Base-by-base conservation (phyloP, 345 rosid genomes). In the Acer campestre region DNA sequence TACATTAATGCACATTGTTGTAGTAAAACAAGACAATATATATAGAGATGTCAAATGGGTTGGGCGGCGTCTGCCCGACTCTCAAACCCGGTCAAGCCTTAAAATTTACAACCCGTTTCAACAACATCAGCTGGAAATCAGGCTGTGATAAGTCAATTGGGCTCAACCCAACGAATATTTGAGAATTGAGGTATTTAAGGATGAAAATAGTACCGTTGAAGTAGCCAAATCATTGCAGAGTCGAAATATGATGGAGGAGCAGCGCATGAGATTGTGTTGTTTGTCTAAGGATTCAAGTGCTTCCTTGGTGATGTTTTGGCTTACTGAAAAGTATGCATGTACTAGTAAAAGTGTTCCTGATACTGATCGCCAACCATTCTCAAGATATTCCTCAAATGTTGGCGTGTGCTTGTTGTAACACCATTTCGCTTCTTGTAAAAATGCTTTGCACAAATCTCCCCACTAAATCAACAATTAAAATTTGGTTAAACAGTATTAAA, bases 351-450 rank as follows among this genome's bases (percentile, higher is more conserved):
- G 23, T 18, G 14, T 59, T 11, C 87, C 90, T 0, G 88, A 82
- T 0, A 53, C 64, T 4, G 89, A 85, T 42, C 71, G 22, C 84
- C 86, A 82, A 27, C 80, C 90, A 73, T 82, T 87, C 11, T 84
- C 80, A 2, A 81, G 31, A 49, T 88, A 90, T 1, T 85, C 93
- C 11, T 86, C 59, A 11, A 88, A 74, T 5, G 76, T 67, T 62
- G 89, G 93, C 14, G 56, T 73, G 31, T 46, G 1, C 29, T 58
- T 72, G 25, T 7, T 75, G 68, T 35, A 25, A n/a, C 7, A 40
- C 89, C 91, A 88, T 59, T 75, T 84, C 10, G 88, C 88, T 69
- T 90, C 91, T 77, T 68, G 55, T 3, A 88, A 69, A 75, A 82
- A 88, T 17, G 86, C 66, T 63, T 82, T 80, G 77, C 83, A 82